phyloP scores from a whole-genome alignment of 306 rosid species.

The Corylus avellana region DNA sequence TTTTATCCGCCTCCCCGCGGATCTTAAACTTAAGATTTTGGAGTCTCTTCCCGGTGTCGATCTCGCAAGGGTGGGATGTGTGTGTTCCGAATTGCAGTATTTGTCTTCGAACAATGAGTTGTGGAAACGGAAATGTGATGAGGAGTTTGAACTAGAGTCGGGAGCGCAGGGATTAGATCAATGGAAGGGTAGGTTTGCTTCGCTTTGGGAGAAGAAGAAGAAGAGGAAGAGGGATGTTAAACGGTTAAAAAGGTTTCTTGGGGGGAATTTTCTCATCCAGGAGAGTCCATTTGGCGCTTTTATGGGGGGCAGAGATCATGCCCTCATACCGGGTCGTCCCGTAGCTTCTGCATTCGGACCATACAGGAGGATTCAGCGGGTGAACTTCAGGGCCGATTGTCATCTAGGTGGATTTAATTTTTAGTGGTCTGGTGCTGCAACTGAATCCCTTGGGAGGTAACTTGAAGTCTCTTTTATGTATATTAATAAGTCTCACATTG shows the following conservation, averaged over 20 bases:
- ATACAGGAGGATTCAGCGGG: conserved; percentile 20
- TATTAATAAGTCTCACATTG: background rate
- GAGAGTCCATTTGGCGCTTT: conserved; percentile 32
- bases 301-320: conserved; percentile 48
- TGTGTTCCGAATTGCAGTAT: conserved; percentile 50
- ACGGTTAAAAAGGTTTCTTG: background rate
- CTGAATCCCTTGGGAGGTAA: background rate
- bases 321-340: conserved; percentile 30
- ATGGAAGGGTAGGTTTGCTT: conserved; percentile 47
- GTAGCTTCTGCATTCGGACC: conserved; percentile 25
- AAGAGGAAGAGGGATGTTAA: background rate
- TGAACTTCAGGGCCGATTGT: conserved; percentile 30
- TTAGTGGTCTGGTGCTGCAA: background rate
- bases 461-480: background rate
- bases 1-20: conserved; percentile 67
- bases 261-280: background rate
- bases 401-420: conserved; percentile 24
- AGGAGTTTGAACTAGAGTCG: conserved; percentile 37
- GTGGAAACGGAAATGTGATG: conserved; percentile 63
- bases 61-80: conserved; percentile 53
- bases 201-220: conserved; percentile 35
- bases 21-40: conserved; percentile 63
- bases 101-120: conserved; percentile 48
- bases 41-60: conserved; percentile 60
- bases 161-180: background rate